Conservation (phyloP, 2,329 filamentous ascomycete species). For the Botrytis hyacinthi region DNA sequence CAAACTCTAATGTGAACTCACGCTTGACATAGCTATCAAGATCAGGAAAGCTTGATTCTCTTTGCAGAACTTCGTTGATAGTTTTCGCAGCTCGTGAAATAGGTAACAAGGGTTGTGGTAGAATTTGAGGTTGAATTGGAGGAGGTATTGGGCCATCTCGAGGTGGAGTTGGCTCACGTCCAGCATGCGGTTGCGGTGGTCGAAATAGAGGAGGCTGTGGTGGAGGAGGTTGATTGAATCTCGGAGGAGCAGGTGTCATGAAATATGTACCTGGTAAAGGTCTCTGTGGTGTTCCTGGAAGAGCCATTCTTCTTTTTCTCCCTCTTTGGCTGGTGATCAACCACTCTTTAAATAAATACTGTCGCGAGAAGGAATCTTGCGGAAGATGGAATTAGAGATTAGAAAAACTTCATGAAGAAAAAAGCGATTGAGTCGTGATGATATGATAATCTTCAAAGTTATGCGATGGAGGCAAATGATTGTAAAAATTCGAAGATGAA, state of each 20-base stretch:
- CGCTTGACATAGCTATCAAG: slow-evolving; percentile 86
- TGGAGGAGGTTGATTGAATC: slow-evolving; percentile 47
- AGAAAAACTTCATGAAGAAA: slow-evolving; percentile 31
- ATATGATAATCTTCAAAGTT: slow-evolving; percentile 16
- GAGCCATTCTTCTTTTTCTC: slow-evolving; percentile 27
- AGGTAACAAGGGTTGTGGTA: slow-evolving; percentile 55
- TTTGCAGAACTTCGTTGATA: slow-evolving; percentile 74
- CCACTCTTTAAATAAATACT: slow-evolving; percentile 9
- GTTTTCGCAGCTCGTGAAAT: slow-evolving; percentile 78
- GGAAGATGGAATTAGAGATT: slow-evolving; percentile 23
- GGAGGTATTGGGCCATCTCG: slow-evolving; percentile 22
- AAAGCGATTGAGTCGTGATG: slow-evolving; percentile 16
- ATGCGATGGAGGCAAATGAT: slow-evolving; percentile 8
- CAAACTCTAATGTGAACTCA: slow-evolving; percentile 48
- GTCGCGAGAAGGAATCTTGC: slow-evolving; percentile 25
- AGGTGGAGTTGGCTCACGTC: slow-evolving; percentile 28
- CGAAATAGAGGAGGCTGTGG: slow-evolving; percentile 50
- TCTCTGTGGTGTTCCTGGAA: slow-evolving; percentile 60
- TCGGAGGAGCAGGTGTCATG: slow-evolving; percentile 65
- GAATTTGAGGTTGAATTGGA: slow-evolving; percentile 7
- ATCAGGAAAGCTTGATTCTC: slow-evolving; percentile 81
- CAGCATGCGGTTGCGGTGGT: slow-evolving; percentile 20
- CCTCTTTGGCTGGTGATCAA: background rate
- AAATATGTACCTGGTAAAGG: slow-evolving; percentile 73
- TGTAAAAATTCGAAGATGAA: slow-evolving; percentile 15